Evolutionary conservation across 2,329 filamentous ascomycete species (phyloP).

Genomic region (Cladosporium cucumerinum): DNA sequence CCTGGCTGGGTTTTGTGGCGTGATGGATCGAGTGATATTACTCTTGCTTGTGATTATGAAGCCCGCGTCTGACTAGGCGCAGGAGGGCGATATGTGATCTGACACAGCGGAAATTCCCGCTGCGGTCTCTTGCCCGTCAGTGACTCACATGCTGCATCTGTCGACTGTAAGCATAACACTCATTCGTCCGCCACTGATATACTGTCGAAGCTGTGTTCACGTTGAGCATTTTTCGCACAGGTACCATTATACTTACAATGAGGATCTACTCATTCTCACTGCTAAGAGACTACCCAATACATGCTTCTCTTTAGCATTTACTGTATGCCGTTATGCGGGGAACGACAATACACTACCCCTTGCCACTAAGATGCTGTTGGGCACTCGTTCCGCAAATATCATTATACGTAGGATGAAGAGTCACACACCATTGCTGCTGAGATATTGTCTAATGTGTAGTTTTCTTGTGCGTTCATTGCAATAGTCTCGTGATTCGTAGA

Average conservation of each 20-base stretch:
- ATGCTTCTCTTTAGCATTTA: not conserved
- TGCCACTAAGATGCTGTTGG: not conserved
- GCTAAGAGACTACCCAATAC: too few relatives aligned
- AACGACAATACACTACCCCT: not conserved
- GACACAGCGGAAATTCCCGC: not conserved
- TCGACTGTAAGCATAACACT: not conserved
- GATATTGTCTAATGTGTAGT: too few relatives aligned
- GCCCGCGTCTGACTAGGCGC: not conserved
- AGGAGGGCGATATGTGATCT: not conserved
- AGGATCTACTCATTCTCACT: too few relatives aligned
- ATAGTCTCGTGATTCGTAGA: too few relatives aligned
- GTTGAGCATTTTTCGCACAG: too few relatives aligned
- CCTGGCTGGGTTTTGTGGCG: not conserved
- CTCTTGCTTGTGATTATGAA: not conserved
- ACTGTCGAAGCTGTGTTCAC: not conserved
- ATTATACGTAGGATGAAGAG: too few relatives aligned
- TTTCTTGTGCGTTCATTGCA: too few relatives aligned
- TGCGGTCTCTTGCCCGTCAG: not conserved
- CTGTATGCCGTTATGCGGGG: not conserved
- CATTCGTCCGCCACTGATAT: not conserved
- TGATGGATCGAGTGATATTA: not conserved
- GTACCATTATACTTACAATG: too few relatives aligned
- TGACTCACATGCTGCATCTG: not conserved
- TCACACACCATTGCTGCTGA: too few relatives aligned
- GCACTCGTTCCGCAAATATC: too few relatives aligned